Base-by-base conservation (phyloP, 768 basidiomycete species). In the Psilocybe cyanescens region DNA sequence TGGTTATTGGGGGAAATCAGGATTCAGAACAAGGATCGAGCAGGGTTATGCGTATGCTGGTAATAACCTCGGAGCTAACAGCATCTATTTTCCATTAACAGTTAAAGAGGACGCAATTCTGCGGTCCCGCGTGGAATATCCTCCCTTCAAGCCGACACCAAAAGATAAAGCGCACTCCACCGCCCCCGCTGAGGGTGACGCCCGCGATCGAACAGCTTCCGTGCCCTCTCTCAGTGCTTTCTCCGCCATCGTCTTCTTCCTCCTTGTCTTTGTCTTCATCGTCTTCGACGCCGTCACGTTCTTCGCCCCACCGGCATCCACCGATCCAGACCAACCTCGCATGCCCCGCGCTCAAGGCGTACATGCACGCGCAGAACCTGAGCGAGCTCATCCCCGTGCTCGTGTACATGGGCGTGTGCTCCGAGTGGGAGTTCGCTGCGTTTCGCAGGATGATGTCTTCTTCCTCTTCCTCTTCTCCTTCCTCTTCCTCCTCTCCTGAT, bases 361-460 rank as follows among this genome's bases (percentile, higher is more conserved):
- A 68, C 35, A 52, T 73, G 52, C 58, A 60, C 4, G 37, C 49
- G 3, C 65, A 63, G 33, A 68, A 70, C 17, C 49, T 72, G 24
- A 64, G 65, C 19, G 74, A 74, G 41, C 65, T 75, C 29, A 56
- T 73, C n/a, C 69, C 71, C 28, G 64, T 67, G 3, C 66, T 75
- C 44, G 62, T 70, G 2, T 57, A 54, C 41, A 64, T 67, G 9
- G 70, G 71, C 2, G 41, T 44, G 41, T 44, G 41, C 41, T 44
- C 41, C 14, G 41, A 44, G 14, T 12, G 41, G 41, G 41, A 44
- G 14, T 44, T 44, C 14, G 41, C 4, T 6, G 14, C 11, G 41
- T 44, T 44, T 16, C 41, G 41, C 5, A 44, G 14, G 41, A 14
- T 44, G 11, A 44, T 44, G 41, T 8, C 41, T 8, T 44, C 14